Conservation (phyloP, 2,329 filamentous ascomycete genomes). For the Penicillium olsonii region DNA sequence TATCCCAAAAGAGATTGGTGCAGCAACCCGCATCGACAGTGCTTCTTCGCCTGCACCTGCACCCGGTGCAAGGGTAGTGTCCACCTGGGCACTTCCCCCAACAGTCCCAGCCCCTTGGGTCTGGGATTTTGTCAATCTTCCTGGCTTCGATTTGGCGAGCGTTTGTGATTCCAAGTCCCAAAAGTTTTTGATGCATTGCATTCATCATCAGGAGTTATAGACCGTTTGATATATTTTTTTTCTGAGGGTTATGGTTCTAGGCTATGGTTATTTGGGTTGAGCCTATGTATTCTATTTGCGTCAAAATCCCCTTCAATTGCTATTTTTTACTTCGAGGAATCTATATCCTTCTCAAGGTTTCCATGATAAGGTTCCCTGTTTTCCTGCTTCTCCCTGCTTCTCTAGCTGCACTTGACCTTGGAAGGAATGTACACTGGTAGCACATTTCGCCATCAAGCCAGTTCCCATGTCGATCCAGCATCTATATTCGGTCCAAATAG, state of each 20-base stretch:
- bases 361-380: no score
- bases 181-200: slow-evolving; percentile 17
- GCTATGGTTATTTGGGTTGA: neutral
- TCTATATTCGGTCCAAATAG: neutral
- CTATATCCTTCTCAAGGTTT: no score
- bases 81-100: slow-evolving; percentile 1
- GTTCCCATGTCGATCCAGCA: neutral
- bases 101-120: slow-evolving; percentile 4
- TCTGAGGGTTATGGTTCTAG: slow-evolving; percentile 1
- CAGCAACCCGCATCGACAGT: slow-evolving; percentile 1
- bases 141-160: slow-evolving; percentile 15
- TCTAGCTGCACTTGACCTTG: no score
- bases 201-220: slow-evolving; percentile 20
- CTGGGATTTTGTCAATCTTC: neutral
- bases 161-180: slow-evolving; percentile 14
- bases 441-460: neutral
- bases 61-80: slow-evolving; percentile 15
- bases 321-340: no score
- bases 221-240: slow-evolving; percentile 7
- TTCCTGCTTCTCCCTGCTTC: neutral
- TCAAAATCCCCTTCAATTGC: no score
- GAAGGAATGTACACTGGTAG: neutral
- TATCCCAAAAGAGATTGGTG: neutral
- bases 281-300: slow-evolving; percentile 2
- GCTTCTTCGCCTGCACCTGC: slow-evolving; percentile 11